Evolutionary conservation across 179 eudicot species (phyloP).

Genomic region (Silene vulgaris): DNA sequence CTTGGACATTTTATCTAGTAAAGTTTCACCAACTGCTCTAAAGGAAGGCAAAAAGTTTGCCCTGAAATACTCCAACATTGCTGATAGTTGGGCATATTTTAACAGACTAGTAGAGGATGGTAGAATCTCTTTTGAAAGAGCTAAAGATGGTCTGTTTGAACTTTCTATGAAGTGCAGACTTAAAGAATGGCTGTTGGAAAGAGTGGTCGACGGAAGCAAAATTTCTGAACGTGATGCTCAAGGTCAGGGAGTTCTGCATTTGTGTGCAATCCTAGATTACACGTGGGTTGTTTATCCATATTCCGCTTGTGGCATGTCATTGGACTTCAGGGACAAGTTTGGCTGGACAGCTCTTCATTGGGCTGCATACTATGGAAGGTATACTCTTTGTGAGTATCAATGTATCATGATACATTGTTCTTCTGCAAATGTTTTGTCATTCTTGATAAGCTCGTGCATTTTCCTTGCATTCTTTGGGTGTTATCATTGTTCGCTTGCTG

Average conservation of each 20-base stretch:
- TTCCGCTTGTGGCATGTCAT: constrained; percentile 60
- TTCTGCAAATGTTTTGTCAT: neutral
- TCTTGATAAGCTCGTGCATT: neutral
- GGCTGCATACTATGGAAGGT: constrained; percentile 97
- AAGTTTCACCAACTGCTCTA: constrained; percentile 42
- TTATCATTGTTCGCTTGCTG: neutral
- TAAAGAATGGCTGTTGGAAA: constrained; percentile 82
- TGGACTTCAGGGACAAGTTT: constrained; percentile 83
- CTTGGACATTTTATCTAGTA: constrained; percentile 48
- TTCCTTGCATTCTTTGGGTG: neutral
- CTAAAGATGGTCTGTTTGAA: constrained; percentile 69
- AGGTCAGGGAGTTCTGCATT: constrained; percentile 91
- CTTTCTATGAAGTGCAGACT: constrained; percentile 68
- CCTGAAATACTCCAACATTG: constrained; percentile 42
- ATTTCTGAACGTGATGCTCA: constrained; percentile 59
- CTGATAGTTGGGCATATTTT: constrained; percentile 56
- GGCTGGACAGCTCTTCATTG: constrained; percentile 99
- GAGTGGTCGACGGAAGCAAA: constrained; percentile 56
- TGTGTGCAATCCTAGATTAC: constrained; percentile 85
- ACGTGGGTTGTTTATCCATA: constrained; percentile 76
- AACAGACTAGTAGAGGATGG: constrained; percentile 38
- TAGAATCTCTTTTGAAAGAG: constrained; percentile 46
- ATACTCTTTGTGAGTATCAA: constrained; percentile 3
- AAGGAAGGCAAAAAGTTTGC: constrained; percentile 60
- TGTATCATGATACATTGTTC: neutral